Evolutionary conservation across 176 grass and related monocot genomes (phyloP), one percentile per base, ranked within the genome.

Genomic region (Coix lacrymajobi): DNA sequence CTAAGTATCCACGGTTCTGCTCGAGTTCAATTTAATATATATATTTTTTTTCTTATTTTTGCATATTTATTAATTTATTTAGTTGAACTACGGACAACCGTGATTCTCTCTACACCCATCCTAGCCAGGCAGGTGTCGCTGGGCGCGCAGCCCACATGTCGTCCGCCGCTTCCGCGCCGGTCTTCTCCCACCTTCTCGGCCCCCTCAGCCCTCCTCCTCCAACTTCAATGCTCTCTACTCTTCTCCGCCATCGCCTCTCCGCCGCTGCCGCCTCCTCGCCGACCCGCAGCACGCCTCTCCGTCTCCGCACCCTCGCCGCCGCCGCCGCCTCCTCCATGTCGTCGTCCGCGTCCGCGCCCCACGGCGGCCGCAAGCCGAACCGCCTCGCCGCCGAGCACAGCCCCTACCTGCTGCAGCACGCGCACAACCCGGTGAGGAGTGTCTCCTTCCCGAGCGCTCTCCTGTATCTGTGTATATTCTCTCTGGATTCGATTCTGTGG

Each of bases 401-500:
- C 84, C 92, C 96, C 14, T 98, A 98, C 88, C 90, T 98, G 43
- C 96, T 98, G 32, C 96, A 98, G 92, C 96, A 98, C 78, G 96
- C 96, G 43, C 84, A 95, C 82, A 98, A 98, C 75, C 92, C 96
- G 88, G 96, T 98, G 41, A 73, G 79, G 6, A 64, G 3, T 5
- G 3, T 19, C 64, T 66, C 1, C 45, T 39, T 41, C 8, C 20
- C 12, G 58, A 30, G 25, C 28, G 12, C 12, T 62, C 24, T 28
- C 25, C 20, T 57, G 52, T n/a, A n/a, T n/a, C n/a, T n/a, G n/a
- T n/a, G n/a, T n/a, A n/a, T n/a, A n/a, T n/a, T n/a, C n/a, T 58
- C 54, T 25, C 11, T 75, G 58, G 11, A 7, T 44, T 25, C 25
- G 37, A 44, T 65, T 46, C 8, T 10, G 31, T 17, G 20, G 77